Evolutionary conservation across 2,329 filamentous ascomycete genomes (phyloP), one percentile per base, ranked within the genome.

Genomic region (Paraphaeosphaeria minitans): DNA sequence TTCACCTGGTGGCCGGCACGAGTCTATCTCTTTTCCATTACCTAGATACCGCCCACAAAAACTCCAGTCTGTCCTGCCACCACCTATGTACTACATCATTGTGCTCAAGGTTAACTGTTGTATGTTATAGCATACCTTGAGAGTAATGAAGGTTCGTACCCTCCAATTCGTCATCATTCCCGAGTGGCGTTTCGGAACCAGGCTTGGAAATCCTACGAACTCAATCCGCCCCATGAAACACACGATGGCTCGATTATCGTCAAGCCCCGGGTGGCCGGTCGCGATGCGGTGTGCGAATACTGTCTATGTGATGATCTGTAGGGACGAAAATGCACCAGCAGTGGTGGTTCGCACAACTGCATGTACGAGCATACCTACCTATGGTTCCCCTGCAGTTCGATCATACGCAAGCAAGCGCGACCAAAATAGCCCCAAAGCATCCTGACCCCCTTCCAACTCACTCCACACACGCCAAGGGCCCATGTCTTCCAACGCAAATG

Each of bases 161-260:
- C 49, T 10, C 19, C 4, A 12, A 22, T 41, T 42, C 39, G 51
- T 53, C 51, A 53, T 27, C 49, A 29, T 46, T n/a, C 39, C 19
- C 51, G 29, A 35, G 51, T 45, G 24, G 39, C 39, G 51, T 45
- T 45, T 53, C 41, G 37, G 46, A 46, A 22, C 35, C 22, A 22
- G 29, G 29, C 6, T 31, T 31, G 6, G 29, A 6, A 31, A 53
- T 53, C 51, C 51, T 42, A 35, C 51, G 24, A 46, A 53, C 41
- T 13, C 16, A 45, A 53, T 53, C 41, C 29, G 13, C 51, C 29
- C 51, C 39, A 22, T 4, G 13, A 31, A 27, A 35, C 41, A n/a
- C 2, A 35, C 29, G n/a, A 22, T 46, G 19, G 19, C 29, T 35
- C n/a, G 27, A 37, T 16, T 22, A 13, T 3, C 27, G 29, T 21